Percentiles rank a stretch among this genome's conserved stretches.
Conservation (phyloP, 164 flowering plant genomes). For the Vitis rotundifolia region DNA sequence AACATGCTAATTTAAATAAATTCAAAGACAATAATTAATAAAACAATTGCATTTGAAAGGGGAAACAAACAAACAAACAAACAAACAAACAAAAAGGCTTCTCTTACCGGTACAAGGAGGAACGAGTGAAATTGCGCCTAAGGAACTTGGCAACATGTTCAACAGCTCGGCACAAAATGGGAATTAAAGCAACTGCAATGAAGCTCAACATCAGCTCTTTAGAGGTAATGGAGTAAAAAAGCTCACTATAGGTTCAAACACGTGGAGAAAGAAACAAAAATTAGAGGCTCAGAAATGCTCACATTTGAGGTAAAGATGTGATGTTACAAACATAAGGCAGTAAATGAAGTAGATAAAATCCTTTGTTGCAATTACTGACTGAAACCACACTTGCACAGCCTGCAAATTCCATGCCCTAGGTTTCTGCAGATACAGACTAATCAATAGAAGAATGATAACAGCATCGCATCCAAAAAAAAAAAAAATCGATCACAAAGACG, state of each 20-base stretch:
- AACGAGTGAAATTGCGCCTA: conserved; percentile 76
- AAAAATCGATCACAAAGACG: not conserved
- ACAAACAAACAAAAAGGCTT: not conserved
- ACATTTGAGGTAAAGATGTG: conserved; percentile 80
- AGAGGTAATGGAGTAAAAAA: not conserved
- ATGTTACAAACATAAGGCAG: conserved; percentile 81
- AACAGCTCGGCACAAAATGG: conserved; percentile 75
- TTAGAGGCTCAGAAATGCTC: conserved; percentile 24
- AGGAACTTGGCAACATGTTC: conserved; percentile 88
- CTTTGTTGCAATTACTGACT: conserved; percentile 78
- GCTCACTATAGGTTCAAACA: not conserved
- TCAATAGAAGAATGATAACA: conserved; percentile 9
- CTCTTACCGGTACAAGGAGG: conserved; percentile 79
- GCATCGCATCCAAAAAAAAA: not conserved
- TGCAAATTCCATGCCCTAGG: conserved; percentile 97
- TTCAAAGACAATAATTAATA: no score
- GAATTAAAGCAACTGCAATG: conserved; percentile 89
- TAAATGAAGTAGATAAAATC: conserved; percentile 91
- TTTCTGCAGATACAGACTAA: conserved; percentile 45
- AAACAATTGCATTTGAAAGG: no score
- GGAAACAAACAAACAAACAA: not conserved
- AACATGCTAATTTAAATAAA: no score
- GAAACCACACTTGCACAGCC: conserved; percentile 88
- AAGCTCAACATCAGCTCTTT: conserved; percentile 17
- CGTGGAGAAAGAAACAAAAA: not conserved